phyloP scores from a whole-genome alignment of 352 stramenopile species.

The Pythium pectinolyticum region DNA sequence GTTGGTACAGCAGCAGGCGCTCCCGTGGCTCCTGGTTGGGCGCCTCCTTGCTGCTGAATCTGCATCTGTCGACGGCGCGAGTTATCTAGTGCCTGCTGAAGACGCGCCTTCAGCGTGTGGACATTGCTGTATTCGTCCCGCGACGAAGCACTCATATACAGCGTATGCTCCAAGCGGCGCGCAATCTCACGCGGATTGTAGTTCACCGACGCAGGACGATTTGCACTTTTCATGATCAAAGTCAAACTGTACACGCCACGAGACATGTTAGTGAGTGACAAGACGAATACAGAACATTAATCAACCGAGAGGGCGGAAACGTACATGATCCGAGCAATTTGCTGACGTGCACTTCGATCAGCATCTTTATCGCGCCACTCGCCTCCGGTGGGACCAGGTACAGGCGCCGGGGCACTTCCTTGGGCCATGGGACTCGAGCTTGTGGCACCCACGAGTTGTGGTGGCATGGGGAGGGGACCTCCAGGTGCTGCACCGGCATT shows the following conservation, averaged over 20 bases:
- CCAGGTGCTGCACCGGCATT: not conserved
- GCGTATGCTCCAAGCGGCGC: conserved; percentile 75
- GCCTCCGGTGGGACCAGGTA: conserved; percentile 27
- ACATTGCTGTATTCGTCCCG: conserved; percentile 88
- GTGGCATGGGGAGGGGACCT: conserved; percentile 26
- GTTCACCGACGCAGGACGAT: conserved; percentile 82
- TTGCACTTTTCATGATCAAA: conserved; percentile 89
- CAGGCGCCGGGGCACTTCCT: conserved; percentile 3
- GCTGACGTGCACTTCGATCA: conserved; percentile 72
- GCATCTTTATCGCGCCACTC: conserved; percentile 89
- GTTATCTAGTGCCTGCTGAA: conserved; percentile 86
- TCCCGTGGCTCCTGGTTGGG: not conserved
- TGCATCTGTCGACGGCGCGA: conserved; percentile 75
- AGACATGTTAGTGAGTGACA: not conserved
- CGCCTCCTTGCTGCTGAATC: conserved; percentile 40
- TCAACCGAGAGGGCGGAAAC: conserved; percentile 17
- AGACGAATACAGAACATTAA: too few species aligned
- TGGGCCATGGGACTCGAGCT: conserved; percentile 14
- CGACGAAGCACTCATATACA: conserved; percentile 85
- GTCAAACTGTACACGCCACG: conserved; percentile 53
- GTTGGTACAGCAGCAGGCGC: conserved; percentile 4
- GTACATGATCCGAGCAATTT: conserved; percentile 89
- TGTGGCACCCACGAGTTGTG: conserved; percentile 12
- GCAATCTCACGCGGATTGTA: conserved; percentile 89
- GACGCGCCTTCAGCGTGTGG: conserved; percentile 76